Conservation (phyloP, 2,329 filamentous ascomycete species). For the Cladosporium sp. region DNA sequence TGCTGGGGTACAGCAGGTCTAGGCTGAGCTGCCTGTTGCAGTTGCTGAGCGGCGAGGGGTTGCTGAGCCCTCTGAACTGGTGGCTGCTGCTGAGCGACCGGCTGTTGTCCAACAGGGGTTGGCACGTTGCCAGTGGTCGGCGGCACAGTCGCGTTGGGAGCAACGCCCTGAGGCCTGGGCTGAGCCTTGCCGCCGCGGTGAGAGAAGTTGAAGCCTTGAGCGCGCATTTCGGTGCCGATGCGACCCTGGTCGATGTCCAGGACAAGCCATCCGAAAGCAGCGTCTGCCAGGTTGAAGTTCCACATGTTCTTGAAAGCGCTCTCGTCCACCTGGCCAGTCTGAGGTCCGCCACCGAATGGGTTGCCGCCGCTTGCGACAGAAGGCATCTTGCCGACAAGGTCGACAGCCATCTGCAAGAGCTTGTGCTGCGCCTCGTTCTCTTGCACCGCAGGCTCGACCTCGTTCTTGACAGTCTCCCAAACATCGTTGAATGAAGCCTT, state of each 20-base stretch:
- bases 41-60: conserved; percentile 23
- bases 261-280: conserved; percentile 93
- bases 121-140: conserved; percentile 41
- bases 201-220: conserved; percentile 98
- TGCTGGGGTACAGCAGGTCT: conserved; percentile 27
- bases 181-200: conserved; percentile 79
- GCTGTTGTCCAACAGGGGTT: conserved; percentile 36
- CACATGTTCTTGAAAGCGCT: conserved; percentile 99
- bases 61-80: conserved; percentile 27
- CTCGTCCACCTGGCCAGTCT: conserved; percentile 89
- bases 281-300: conserved; percentile 99
- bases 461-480: conserved; percentile 96
- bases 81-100: conserved; percentile 38
- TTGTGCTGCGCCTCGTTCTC: conserved; percentile 94
- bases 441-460: conserved; percentile 91
- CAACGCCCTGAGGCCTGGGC: conserved; percentile 41
- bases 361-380: conserved; percentile 92
- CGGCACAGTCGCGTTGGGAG: conserved; percentile 39
- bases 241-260: conserved; percentile 92
- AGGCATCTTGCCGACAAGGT: conserved; percentile 98
- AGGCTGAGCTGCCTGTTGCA: conserved; percentile 31
- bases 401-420: conserved; percentile 83
- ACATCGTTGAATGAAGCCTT: conserved; percentile 99
- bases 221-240: conserved; percentile 97
- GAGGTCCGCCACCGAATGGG: conserved; percentile 84